Evolutionary conservation across 2,329 filamentous ascomycete genomes (phyloP).

Genomic region (Cladosporium halotolerans): DNA sequence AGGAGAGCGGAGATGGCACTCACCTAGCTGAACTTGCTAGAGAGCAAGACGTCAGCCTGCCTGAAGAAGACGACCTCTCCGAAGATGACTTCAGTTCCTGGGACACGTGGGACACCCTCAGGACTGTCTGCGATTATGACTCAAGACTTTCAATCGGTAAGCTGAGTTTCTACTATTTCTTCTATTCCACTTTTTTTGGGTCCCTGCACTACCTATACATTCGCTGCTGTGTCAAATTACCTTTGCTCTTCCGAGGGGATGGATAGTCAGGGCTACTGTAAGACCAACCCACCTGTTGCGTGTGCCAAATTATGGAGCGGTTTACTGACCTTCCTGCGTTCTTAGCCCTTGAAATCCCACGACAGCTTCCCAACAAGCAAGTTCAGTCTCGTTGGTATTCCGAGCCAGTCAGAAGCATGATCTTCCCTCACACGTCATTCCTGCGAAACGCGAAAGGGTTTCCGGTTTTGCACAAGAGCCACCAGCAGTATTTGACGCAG

Average conservation of each 20-base stretch:
- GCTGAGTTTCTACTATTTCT: constrained; percentile 30
- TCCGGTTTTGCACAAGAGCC: constrained; percentile 51
- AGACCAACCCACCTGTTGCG: too few relatives aligned
- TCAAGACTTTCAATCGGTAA: constrained; percentile 75
- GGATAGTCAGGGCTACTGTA: too few relatives aligned
- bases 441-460: constrained; percentile 53
- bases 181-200: constrained; percentile 3
- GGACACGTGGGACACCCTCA: constrained; percentile 90
- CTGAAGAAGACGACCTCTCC: constrained; percentile 14
- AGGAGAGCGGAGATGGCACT: constrained; percentile 45
- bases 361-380: constrained; percentile 49
- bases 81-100: constrained; percentile 72
- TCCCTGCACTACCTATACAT: background rate
- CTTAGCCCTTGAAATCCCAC: constrained; percentile 52
- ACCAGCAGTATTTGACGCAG: constrained; percentile 52
- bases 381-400: constrained; percentile 59
- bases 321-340: background rate
- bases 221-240: too few relatives aligned
- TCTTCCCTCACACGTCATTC: constrained; percentile 49
- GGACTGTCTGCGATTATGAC: constrained; percentile 80
- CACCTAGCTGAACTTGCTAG: constrained; percentile 48
- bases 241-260: too few relatives aligned
- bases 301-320: too few relatives aligned
- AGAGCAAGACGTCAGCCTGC: constrained; percentile 14
- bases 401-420: constrained; percentile 54